phyloP scores from a whole-genome alignment of 164 flowering plant genomes.

The Magnolia changhungtana region DNA sequence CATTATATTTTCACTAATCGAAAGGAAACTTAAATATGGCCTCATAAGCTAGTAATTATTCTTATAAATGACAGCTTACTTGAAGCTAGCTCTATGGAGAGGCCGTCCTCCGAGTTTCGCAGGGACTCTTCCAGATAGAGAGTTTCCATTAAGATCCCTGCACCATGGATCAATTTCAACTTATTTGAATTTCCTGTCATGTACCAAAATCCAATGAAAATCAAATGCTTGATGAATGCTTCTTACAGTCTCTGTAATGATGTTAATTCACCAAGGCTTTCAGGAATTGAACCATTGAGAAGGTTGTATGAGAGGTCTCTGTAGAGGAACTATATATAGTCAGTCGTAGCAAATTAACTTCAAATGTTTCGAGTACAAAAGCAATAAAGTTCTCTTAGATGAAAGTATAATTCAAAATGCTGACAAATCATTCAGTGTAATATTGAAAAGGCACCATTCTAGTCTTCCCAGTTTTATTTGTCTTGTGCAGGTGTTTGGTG shows the following conservation, averaged over 20 bases:
- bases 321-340: conserved; percentile 22
- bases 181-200: neutral
- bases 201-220: neutral
- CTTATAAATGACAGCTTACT: conserved; percentile 43
- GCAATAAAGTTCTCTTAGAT: neutral
- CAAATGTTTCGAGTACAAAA: neutral
- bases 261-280: conserved; percentile 77
- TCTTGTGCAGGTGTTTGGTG: too few relatives aligned
- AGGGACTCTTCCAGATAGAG: conserved; percentile 82
- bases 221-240: conserved; percentile 4
- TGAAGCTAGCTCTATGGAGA: conserved; percentile 95
- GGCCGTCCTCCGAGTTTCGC: conserved; percentile 82
- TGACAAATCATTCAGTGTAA: neutral
- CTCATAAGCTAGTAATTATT: neutral
- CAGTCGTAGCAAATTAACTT: neutral
- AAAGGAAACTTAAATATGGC: neutral
- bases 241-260: conserved; percentile 72
- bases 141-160: conserved; percentile 93
- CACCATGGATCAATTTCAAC: conserved; percentile 17
- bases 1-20: neutral
- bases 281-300: conserved; percentile 93
- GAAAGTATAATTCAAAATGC: neutral
- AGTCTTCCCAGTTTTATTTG: neutral
- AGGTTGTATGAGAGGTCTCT: conserved; percentile 91
- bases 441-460: neutral